Evolutionary conservation across 352 stramenopile genomes (phyloP), one percentile per base, ranked within the genome.

Genomic region (Elongisporangium senticosum): DNA sequence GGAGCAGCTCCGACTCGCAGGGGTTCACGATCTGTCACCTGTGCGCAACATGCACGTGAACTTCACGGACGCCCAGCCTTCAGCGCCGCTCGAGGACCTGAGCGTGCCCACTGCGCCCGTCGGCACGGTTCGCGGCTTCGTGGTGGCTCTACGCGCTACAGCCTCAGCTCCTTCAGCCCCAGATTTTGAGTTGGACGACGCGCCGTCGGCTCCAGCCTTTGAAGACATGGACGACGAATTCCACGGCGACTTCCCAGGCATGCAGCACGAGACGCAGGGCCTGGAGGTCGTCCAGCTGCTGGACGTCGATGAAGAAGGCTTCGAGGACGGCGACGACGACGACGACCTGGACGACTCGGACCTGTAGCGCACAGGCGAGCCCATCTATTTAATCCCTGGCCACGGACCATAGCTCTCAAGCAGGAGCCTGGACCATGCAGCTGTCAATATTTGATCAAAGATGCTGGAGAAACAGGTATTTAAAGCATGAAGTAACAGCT

Each of bases 11-110:
- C 58, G 69, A 19, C 55, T 83, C 37, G 65, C 64, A 10, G 71
- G 64, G 1, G 68, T 73, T 17, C 63, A 86, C 24, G 65, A 77
- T 48, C 52, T 77, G 48, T 74, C 75, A 8, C 69, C 75, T 1
- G 65, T 74, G 24, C 69, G 64, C 20, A 72, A 69, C 17, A 59
- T 71, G 19, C 72, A 77, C 28, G 69, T 88, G 40, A 72, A 88
- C 58, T 62, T 88, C 49, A 67, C 81, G 37, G 72, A 81, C 57
- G 56, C 66, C 23, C 39, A 69, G 13, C 72, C 69, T 3, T 74
- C 69, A 0, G 68, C 63, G n/a, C 69, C 63, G 4, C 59, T 71
- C 8, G 59, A 49, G 7, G 69, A 76, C 6, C 33, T 58, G 11
- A 63, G 59, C 10, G 8, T 67, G 24, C 62, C 69, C 1, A 69